Evolutionary conservation across 108 stramenopile genomes (phyloP).

Genomic region (Conticribra guillardii): DNA sequence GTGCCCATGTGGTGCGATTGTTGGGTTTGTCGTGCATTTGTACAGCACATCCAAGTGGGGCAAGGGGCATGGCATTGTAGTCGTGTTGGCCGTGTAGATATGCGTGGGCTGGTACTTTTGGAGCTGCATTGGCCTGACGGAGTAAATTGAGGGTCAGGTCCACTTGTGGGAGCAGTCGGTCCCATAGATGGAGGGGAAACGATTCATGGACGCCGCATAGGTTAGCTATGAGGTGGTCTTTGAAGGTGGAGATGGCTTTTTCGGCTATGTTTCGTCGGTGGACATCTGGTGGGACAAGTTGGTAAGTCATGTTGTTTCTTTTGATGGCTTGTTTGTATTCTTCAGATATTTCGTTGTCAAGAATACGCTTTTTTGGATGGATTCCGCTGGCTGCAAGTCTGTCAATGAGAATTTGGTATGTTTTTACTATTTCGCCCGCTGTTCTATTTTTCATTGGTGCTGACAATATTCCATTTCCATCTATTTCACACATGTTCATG

Average conservation of each 20-base stretch:
- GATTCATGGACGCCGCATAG: slow-evolving; percentile 37
- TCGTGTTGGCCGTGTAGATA: slow-evolving; percentile 28
- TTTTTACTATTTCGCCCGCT: neutral
- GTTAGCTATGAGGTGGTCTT: too few species aligned
- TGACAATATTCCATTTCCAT: too few species aligned
- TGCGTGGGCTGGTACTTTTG: slow-evolving; percentile 17
- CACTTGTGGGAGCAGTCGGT: slow-evolving; percentile 45
- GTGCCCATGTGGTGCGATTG: slow-evolving; percentile 16
- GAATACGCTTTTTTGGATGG: too few species aligned
- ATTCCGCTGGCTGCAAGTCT: too few species aligned
- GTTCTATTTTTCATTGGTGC: slow-evolving; percentile 9
- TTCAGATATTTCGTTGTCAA: too few species aligned
- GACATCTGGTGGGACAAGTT: too few species aligned
- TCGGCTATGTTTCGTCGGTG: slow-evolving; percentile 58
- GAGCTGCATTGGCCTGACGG: slow-evolving; percentile 36
- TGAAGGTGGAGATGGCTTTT: slow-evolving; percentile 54
- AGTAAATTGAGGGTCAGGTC: slow-evolving; percentile 49
- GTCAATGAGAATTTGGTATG: slow-evolving; percentile 29
- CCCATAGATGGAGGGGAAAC: slow-evolving; percentile 40
- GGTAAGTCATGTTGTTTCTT: too few species aligned
- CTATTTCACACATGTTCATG: slow-evolving; percentile 1
- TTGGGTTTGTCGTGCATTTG: slow-evolving; percentile 35
- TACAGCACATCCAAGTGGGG: slow-evolving; percentile 46
- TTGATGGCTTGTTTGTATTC: too few species aligned
- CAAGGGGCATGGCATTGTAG: slow-evolving; percentile 55